These are phyloP conservation scores for Annona squamosa DNA, from an alignment of 164 flowering plant species.

Conservation along the genomic window DNA sequence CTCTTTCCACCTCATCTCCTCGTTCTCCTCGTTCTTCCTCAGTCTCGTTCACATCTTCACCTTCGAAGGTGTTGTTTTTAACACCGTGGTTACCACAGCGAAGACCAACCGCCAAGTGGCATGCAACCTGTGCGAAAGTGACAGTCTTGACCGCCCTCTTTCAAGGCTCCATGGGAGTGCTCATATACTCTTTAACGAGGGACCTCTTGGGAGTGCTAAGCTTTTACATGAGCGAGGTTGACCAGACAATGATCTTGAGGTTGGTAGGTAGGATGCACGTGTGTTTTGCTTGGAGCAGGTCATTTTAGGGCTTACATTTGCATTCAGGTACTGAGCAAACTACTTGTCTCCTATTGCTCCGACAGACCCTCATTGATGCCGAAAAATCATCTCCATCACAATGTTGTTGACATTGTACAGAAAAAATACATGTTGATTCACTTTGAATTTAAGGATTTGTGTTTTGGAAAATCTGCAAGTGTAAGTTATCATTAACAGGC, in stretches of 20 bases:
- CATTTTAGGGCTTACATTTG: constrained; percentile 47
- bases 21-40: constrained; percentile 52
- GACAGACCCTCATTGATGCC: too few species aligned
- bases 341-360: too few species aligned
- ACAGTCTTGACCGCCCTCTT: constrained; percentile 72
- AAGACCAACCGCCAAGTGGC: constrained; percentile 48
- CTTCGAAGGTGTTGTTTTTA: constrained; percentile 41
- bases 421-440: too few species aligned
- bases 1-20: constrained; percentile 72
- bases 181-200: constrained; percentile 47
- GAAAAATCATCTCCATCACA: too few species aligned
- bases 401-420: too few species aligned
- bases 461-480: too few species aligned
- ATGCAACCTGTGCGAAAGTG: constrained; percentile 55
- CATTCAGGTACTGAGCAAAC: constrained; percentile 42
- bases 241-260: constrained; percentile 49
- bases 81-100: constrained; percentile 42
- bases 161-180: constrained; percentile 65
- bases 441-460: too few species aligned
- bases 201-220: constrained; percentile 47
- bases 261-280: constrained; percentile 44
- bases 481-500: too few species aligned
- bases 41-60: constrained; percentile 74
- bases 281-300: constrained; percentile 70
- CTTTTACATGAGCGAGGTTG: constrained; percentile 68